Percentiles rank a stretch among this genome's conserved stretches.
Evolutionary conservation across 169 alveolate genomes (phyloP).

Genomic region (Cryptosporidium parvum): DNA sequence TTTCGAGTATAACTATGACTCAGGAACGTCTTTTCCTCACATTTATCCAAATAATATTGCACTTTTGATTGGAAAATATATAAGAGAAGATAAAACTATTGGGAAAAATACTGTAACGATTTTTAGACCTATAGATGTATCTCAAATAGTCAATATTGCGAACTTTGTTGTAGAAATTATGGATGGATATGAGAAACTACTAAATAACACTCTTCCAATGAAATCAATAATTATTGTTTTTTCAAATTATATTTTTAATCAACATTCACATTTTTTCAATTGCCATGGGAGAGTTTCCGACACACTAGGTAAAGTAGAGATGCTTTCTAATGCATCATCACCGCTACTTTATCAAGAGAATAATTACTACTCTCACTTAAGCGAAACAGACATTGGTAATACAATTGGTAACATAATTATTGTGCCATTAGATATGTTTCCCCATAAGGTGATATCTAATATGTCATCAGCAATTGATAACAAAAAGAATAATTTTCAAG

Average conservation of each 20-base stretch:
- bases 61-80: conserved; percentile 46
- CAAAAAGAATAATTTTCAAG: conserved; percentile 1
- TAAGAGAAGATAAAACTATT: conserved; percentile 6
- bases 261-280: neutral
- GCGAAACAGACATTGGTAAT: conserved; percentile 36
- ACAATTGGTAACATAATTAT: conserved; percentile 43
- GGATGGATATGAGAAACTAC: conserved; percentile 46
- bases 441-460: neutral
- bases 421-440: conserved; percentile 14
- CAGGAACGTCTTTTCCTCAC: conserved; percentile 53
- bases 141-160: neutral
- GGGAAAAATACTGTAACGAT: conserved; percentile 6
- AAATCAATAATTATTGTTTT: conserved; percentile 22
- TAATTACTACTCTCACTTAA: conserved; percentile 4
- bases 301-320: conserved; percentile 8
- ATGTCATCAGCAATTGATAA: neutral
- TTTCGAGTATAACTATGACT: conserved; percentile 29
- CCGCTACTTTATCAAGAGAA: conserved; percentile 41
- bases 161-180: conserved; percentile 20
- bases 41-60: conserved; percentile 53
- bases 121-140: neutral
- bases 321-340: conserved; percentile 15
- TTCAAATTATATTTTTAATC: neutral
- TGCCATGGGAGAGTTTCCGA: conserved; percentile 24
- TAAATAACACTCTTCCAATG: conserved; percentile 35